Conservation (phyloP, 2,329 filamentous ascomycete genomes). For the Tolypocladium inflatum region DNA sequence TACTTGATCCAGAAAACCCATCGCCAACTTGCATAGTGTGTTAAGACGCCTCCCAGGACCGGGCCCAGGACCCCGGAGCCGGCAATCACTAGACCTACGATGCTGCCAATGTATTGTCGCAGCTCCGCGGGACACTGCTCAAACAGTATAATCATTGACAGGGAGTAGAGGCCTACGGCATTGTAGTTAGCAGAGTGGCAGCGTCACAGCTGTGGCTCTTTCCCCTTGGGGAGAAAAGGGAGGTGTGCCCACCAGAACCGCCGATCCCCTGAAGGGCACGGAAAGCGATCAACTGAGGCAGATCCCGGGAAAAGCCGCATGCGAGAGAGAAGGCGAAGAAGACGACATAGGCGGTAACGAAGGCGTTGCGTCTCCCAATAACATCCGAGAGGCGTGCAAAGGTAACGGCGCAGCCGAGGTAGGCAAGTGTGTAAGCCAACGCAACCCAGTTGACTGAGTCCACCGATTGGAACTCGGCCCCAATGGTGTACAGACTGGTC, state of each 20-base stretch:
- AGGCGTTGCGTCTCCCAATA: conserved; percentile 42
- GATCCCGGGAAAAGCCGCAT: conserved; percentile 29
- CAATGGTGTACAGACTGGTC: conserved; percentile 47
- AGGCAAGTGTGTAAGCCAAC: conserved; percentile 45
- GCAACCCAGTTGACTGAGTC: conserved; percentile 43
- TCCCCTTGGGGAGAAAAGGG: neutral
- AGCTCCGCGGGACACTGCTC: conserved; percentile 35
- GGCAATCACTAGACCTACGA: conserved; percentile 40
- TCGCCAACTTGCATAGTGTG: conserved; percentile 38
- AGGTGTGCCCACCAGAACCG: conserved; percentile 31
- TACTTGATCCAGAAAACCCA: conserved; percentile 54
- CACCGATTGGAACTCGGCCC: conserved; percentile 36
- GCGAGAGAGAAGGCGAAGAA: conserved; percentile 49
- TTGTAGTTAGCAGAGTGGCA: neutral
- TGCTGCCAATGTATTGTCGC: conserved; percentile 31
- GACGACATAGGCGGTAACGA: conserved; percentile 38
- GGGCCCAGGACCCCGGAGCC: conserved; percentile 41
- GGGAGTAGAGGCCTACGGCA: conserved; percentile 36
- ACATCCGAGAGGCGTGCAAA: conserved; percentile 46
- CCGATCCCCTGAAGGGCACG: conserved; percentile 42
- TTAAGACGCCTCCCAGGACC: conserved; percentile 40
- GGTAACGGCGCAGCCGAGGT: conserved; percentile 46
- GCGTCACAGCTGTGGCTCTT: neutral
- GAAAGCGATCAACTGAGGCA: conserved; percentile 37
- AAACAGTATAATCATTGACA: conserved; percentile 45